phyloP scores from a whole-genome alignment of 2,329 filamentous ascomycete genomes.

The Aspergillus bombycis region DNA sequence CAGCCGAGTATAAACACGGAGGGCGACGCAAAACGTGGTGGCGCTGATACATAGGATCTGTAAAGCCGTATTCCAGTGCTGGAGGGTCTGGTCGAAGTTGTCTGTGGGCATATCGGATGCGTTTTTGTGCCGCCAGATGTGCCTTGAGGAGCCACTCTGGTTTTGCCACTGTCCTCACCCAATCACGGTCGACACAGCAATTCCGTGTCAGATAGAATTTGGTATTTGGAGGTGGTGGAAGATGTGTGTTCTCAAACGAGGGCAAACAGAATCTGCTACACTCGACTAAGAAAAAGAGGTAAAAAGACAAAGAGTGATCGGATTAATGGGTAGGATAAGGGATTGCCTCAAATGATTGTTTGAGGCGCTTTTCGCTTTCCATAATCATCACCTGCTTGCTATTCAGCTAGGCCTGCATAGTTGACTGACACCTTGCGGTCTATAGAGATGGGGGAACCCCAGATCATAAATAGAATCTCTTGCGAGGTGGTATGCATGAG shows the following conservation, averaged over 20 bases:
- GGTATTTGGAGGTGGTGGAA: fast-evolving
- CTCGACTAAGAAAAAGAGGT: background rate
- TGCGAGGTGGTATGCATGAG: too few species aligned
- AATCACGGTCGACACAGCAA: background rate
- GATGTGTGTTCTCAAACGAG: background rate
- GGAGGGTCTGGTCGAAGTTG: background rate
- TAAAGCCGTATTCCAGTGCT: background rate
- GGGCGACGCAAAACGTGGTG: background rate
- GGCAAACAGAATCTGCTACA: background rate
- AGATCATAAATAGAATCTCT: background rate
- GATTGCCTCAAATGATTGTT: too few species aligned
- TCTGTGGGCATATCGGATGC: background rate
- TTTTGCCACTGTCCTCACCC: background rate
- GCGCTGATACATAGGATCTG: background rate
- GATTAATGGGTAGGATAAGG: fast-evolving
- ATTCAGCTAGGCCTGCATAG: background rate
- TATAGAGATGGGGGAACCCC: background rate
- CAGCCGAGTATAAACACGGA: background rate
- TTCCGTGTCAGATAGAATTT: too few species aligned
- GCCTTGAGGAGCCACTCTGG: fast-evolving
- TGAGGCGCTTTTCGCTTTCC: background rate
- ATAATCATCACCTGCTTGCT: background rate
- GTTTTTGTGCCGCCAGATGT: too few species aligned
- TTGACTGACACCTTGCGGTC: background rate
- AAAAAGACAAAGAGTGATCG: background rate